Conservation (phyloP, 768 basidiomycete genomes). For the Collybiopsis confluens region DNA sequence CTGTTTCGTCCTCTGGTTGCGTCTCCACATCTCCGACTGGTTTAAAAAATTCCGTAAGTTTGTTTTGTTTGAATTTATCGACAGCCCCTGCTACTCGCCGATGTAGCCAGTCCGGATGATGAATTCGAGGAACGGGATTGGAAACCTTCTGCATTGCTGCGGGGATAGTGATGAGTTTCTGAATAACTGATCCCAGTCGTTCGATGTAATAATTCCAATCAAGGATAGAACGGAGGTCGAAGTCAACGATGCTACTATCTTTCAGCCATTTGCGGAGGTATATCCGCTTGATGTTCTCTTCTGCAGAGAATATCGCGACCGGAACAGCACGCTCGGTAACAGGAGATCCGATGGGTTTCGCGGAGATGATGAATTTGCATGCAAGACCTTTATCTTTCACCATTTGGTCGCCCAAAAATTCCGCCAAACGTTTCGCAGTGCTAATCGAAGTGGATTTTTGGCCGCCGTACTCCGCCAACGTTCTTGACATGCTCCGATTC, state of each 20-base stretch:
- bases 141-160: constrained; percentile 97
- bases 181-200: constrained; percentile 94
- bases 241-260: constrained; percentile 80
- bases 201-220: constrained; percentile 99
- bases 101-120: constrained; percentile 97
- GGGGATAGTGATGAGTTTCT: constrained; percentile 98
- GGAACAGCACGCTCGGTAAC: constrained; percentile 97
- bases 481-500: constrained; percentile 96
- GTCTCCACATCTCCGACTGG: constrained; percentile 24
- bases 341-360: constrained; percentile 86
- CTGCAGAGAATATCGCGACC: constrained; percentile 96
- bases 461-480: constrained; percentile 89
- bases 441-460: constrained; percentile 99
- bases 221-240: constrained; percentile 90
- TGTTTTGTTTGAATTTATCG: constrained; percentile 98
- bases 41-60: constrained; percentile 91
- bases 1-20: constrained; percentile 12
- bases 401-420: constrained; percentile 97
- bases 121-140: constrained; percentile 93
- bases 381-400: constrained; percentile 99
- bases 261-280: constrained; percentile 97
- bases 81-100: constrained; percentile 83
- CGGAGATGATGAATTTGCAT: constrained; percentile 98
- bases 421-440: constrained; percentile 90
- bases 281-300: constrained; percentile 81